Percentiles rank a stretch among this genome's conserved stretches.
Conservation (phyloP, 1,284 basidiomycete genomes). For the Cutaneotrichosporon daszewskae region DNA sequence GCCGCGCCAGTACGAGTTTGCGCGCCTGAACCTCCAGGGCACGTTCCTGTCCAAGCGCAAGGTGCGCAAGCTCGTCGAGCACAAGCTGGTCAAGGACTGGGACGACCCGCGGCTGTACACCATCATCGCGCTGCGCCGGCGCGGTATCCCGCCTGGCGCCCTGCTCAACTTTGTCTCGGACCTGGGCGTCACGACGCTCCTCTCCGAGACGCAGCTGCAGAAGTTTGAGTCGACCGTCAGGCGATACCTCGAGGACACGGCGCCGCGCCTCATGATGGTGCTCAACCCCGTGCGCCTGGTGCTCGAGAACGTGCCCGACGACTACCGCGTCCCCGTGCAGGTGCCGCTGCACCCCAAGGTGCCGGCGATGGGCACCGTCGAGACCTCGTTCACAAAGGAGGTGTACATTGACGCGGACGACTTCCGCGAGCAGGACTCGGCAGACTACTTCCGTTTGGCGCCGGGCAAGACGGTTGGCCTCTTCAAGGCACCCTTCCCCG, state of each 20-base stretch:
- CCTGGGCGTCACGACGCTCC: constrained; percentile 83
- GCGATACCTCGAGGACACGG: constrained; percentile 81
- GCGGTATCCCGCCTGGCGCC: constrained; percentile 93
- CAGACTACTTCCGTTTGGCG: constrained; percentile 95
- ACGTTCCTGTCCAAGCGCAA: constrained; percentile 98
- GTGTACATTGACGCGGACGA: constrained; percentile 94
- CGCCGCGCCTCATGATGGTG: constrained; percentile 88
- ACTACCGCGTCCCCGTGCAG: constrained; percentile 75
- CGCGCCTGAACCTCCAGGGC: constrained; percentile 86
- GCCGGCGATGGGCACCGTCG: constrained; percentile 74
- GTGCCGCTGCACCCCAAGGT: constrained; percentile 95
- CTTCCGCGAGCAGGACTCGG: constrained; percentile 84
- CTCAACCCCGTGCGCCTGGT: constrained; percentile 84
- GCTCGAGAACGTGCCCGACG: constrained; percentile 84
- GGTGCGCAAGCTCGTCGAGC: constrained; percentile 81
- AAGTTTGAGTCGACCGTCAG: constrained; percentile 89
- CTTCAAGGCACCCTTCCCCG: constrained; percentile 89
- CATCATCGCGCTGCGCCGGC: constrained; percentile 85
- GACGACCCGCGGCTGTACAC: constrained; percentile 99
- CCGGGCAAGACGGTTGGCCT: constrained; percentile 96
- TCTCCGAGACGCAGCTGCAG: constrained; percentile 76
- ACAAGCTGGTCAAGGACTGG: constrained; percentile 83
- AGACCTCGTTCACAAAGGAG: constrained; percentile 79
- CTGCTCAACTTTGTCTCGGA: constrained; percentile 88
- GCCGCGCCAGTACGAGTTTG: constrained; percentile 97